A percentile compares a stretch with the other conserved stretches of the same genome.
These are phyloP conservation scores for Lachancea fermentati DNA, from an alignment of 805 yeast genomes.

Conservation along the genomic window DNA sequence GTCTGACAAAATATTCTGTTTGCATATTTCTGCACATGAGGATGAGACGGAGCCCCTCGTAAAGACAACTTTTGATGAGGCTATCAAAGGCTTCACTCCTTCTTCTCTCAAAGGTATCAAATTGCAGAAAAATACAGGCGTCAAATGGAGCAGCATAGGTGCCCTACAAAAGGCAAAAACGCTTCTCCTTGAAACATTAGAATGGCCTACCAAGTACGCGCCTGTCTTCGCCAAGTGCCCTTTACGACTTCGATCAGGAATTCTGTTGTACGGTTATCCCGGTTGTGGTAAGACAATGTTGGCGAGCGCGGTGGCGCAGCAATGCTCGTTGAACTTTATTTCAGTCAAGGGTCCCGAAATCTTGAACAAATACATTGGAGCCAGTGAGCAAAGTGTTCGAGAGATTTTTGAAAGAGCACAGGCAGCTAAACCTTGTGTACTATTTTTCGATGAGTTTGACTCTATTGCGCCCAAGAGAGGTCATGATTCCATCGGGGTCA, in stretches of 20 bases:
- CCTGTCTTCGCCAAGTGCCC: slow-evolving; percentile 92
- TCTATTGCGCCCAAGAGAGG: slow-evolving; percentile 98
- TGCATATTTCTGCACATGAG: slow-evolving; percentile 31
- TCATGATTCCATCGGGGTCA: slow-evolving; percentile 95
- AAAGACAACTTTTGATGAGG: slow-evolving; percentile 43
- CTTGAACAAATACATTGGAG: slow-evolving; percentile 92
- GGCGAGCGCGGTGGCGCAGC: slow-evolving; percentile 90
- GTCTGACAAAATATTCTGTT: slow-evolving; percentile 63
- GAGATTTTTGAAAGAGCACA: slow-evolving; percentile 92
- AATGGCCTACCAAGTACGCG: slow-evolving; percentile 96
- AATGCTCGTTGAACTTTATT: slow-evolving; percentile 89
- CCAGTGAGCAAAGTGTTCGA: slow-evolving; percentile 90
- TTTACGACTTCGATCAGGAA: slow-evolving; percentile 80
- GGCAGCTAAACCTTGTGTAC: slow-evolving; percentile 87
- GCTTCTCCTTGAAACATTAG: slow-evolving; percentile 77
- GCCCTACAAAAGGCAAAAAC: slow-evolving; percentile 75
- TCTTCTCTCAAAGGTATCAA: slow-evolving; percentile 82
- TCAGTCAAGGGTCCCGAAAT: slow-evolving; percentile 95
- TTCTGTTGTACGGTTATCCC: slow-evolving; percentile 88
- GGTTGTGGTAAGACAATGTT: slow-evolving; percentile 95
- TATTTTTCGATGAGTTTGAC: slow-evolving; percentile 93
- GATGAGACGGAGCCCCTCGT: slow-evolving; percentile 50
- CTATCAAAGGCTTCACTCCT: slow-evolving; percentile 69
- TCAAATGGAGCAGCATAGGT: slow-evolving; percentile 85
- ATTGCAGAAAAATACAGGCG: slow-evolving; percentile 54